These are phyloP conservation scores for Starmerella etchellsii DNA, from an alignment of 805 yeast genomes.

Conservation along the genomic window DNA sequence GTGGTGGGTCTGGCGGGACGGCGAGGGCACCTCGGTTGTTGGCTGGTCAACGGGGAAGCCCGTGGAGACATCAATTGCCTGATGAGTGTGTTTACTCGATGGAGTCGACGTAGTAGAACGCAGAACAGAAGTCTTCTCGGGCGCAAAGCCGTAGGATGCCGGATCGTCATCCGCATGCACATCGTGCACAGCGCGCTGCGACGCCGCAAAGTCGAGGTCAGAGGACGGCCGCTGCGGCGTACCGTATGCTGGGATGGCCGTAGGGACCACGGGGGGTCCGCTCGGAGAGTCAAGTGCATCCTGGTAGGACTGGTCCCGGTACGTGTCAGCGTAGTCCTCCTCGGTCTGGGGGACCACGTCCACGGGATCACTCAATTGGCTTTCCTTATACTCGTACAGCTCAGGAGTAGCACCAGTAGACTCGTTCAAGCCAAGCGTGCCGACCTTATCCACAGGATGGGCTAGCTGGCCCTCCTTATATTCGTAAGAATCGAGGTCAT, in stretches of 20 bases:
- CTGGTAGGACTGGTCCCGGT: neutral
- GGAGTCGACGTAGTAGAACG: neutral
- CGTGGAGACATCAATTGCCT: conserved; percentile 16
- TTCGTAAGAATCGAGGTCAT: neutral
- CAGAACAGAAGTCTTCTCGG: neutral
- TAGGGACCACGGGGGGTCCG: too few relatives aligned
- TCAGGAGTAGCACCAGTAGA: neutral
- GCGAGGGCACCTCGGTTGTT: neutral
- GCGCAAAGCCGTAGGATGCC: neutral
- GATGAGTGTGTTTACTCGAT: conserved; percentile 5
- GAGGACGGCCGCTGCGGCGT: too few relatives aligned
- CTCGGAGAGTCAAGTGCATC: neutral
- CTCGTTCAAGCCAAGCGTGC: neutral
- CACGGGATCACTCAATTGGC: too few relatives aligned
- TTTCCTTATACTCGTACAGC: neutral
- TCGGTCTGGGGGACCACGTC: too few relatives aligned
- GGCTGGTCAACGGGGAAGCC: conserved; percentile 14
- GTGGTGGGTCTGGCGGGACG: neutral
- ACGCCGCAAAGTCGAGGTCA: conserved; percentile 3
- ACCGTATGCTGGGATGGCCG: too few relatives aligned
- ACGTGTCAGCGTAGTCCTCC: conserved; percentile 1
- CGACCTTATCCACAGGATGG: neutral
- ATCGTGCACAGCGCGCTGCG: conserved; percentile 1
- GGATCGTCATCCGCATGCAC: neutral
- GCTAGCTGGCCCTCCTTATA: neutral